Evolutionary conservation across 306 rosid genomes (phyloP), one percentile per base, ranked within the genome.

Genomic region (Hippophae gyantsensis): DNA sequence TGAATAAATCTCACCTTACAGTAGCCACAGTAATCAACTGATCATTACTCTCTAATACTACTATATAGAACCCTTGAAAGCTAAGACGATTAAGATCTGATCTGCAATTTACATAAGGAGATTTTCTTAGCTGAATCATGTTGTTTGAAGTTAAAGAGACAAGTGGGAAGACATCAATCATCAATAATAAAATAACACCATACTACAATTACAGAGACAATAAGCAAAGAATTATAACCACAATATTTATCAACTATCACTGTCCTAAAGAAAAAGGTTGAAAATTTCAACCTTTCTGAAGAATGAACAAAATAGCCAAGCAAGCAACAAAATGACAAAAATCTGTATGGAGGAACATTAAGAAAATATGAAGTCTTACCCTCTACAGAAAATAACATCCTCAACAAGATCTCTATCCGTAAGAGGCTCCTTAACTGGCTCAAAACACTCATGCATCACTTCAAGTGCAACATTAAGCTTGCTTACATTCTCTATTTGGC

Each of bases 371-470:
- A 60, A 51, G 53, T 74, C 87, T 70, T 8, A 85, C 98, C 88
- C 40, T 81, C 79, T 69, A 72, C 83, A 78, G 72, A 87, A 88
- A 57, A 92, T 58, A 58, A 82, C 71, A 57, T 92, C 89, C 57
- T 85, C 96, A 52, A 75, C 56, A 6, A 92, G 74, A 83, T 92
- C 93, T 69, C 78, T 73, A 13, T 56, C 11, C 3, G 95, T 74
- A 41, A 14, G 63, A 61, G 81, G 61, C 49, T 92, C 96, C 81
- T 77, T 72, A 38, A 85, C 71, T n/a, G 95, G 95, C 78, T 83
- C 82, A 58, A 92, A 92, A 70, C 96, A 88, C 69, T 92, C 96
- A 50, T 85, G 96, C 83, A 92, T 83, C 80, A 92, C 67, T 6
- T 66, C 75, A 64, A 92, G 84, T 27, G 99, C 95, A 61, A 85